Conservation (phyloP, 345 rosid genomes). For the Firmiana major region DNA sequence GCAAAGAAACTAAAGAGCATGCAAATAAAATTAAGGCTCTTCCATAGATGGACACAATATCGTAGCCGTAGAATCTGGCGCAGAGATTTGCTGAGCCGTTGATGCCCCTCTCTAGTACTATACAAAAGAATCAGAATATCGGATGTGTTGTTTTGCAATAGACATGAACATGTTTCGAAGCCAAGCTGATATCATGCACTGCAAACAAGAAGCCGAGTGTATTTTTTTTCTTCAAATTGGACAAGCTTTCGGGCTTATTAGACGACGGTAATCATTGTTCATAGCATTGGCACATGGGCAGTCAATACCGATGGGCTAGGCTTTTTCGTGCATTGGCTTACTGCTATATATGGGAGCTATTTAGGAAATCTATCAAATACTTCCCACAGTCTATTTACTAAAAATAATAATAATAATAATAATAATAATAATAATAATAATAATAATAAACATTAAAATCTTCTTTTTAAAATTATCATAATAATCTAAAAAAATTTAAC, state of each 20-base stretch:
- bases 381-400: no score
- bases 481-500: no score
- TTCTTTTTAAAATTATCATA: no score
- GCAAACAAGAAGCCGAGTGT: background rate
- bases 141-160: background rate
- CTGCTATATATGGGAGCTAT: background rate
- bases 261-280: background rate
- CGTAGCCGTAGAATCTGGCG: conserved; percentile 20
- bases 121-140: no score
- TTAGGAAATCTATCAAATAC: no score
- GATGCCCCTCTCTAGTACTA: background rate
- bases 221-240: background rate
- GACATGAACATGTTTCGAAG: background rate
- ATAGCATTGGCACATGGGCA: background rate
- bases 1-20: background rate
- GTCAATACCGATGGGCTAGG: background rate
- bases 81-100: conserved; percentile 30
- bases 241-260: background rate
- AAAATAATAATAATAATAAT: no score
- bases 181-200: conserved; percentile 10
- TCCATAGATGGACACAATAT: conserved; percentile 30
- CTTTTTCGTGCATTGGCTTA: background rate
- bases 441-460: no score
- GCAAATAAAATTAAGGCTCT: conserved; percentile 13
- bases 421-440: no score